Evolutionary conservation across 345 rosid genomes (phyloP).

Genomic region (Aquilaria malaccensis): DNA sequence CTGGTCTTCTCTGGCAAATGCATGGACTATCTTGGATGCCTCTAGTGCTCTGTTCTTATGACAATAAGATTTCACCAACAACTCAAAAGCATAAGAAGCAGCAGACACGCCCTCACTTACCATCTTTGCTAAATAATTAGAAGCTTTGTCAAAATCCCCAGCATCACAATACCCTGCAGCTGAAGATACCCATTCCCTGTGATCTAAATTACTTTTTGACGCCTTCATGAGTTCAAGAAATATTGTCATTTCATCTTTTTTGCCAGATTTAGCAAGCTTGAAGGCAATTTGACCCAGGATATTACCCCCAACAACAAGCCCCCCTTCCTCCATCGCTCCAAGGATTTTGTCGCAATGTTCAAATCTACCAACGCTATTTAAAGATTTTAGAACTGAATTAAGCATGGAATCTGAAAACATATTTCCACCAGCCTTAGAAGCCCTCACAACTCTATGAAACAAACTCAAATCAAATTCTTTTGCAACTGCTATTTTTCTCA

Average conservation of each 20-base stretch:
- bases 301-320: conserved; percentile 36
- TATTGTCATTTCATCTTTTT: conserved; percentile 41
- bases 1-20: conserved; percentile 27
- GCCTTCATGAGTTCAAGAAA: conserved; percentile 43
- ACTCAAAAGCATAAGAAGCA: conserved; percentile 48
- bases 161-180: conserved; percentile 70
- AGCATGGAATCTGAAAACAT: conserved; percentile 52
- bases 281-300: conserved; percentile 51
- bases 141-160: conserved; percentile 61
- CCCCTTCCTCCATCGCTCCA: conserved; percentile 56
- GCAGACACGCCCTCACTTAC: conserved; percentile 33
- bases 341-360: conserved; percentile 50
- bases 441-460: conserved; percentile 55
- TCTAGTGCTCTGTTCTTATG: conserved; percentile 46
- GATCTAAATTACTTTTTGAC: conserved; percentile 44
- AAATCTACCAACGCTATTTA: conserved; percentile 54
- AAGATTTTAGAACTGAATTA: conserved; percentile 59
- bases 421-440: conserved; percentile 44
- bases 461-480: conserved; percentile 56
- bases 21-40: conserved; percentile 53
- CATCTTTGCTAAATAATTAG: conserved; percentile 48
- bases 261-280: conserved; percentile 47
- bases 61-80: conserved; percentile 61
- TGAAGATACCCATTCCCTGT: conserved; percentile 50
- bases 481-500: conserved; percentile 56